phyloP scores from a whole-genome alignment of 345 rosid species.

The Eucalyptus polyanthemos region DNA sequence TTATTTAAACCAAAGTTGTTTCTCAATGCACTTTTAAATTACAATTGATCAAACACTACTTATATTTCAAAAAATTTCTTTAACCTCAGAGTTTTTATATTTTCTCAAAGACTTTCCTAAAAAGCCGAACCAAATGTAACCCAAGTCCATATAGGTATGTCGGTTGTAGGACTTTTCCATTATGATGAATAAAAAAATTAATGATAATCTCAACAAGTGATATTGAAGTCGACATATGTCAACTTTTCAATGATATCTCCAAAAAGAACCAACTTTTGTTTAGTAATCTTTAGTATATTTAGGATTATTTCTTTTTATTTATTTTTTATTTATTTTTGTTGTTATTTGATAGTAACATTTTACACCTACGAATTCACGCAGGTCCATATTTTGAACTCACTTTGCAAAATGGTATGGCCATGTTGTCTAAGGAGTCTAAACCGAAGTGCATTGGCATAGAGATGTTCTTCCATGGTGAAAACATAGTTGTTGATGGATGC shows the following conservation, averaged over 20 bases:
- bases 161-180: neutral
- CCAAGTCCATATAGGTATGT: neutral
- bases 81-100: no score
- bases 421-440: conserved; percentile 33
- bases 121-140: rapidly evolving
- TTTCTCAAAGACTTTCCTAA: neutral
- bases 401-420: conserved; percentile 25
- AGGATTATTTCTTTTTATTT: neutral
- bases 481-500: neutral
- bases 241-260: no score
- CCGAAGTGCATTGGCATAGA: conserved; percentile 11
- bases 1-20: no score
- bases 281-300: neutral
- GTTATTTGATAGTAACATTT: neutral
- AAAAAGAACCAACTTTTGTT: neutral
- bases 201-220: no score
- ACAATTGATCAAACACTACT: no score
- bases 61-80: rapidly evolving
- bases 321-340: no score
- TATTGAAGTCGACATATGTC: no score
- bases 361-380: neutral
- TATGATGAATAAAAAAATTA: no score
- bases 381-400: neutral
- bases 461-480: neutral
- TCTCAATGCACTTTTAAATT: no score